Base-by-base conservation (phyloP, 345 rosid genomes). In the Punica granatum region DNA sequence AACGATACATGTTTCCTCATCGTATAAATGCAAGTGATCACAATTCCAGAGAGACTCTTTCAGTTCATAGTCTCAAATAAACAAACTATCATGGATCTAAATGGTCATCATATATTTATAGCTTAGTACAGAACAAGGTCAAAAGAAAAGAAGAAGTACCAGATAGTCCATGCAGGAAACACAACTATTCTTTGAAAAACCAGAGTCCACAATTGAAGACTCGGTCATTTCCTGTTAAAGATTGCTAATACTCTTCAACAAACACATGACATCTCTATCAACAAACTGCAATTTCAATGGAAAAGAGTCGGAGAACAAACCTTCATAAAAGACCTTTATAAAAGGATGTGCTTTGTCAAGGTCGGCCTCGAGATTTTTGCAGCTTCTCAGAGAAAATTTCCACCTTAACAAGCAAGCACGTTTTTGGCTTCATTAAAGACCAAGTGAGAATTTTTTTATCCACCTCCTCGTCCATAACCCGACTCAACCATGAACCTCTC, bases 401-500 rank as follows among this genome's bases (percentile, higher is more conserved):
- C 28, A 33, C 58, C 68, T 18, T 44, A 31, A 65, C 16, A 41
- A 11, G 39, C 54, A 49, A 18, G 23, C 25, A 44, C 35, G 34
- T 15, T 65, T 25, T 28, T 30, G 18, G 32, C 51, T 65, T 10
- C 68, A 42, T 32, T 13, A 5, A 65, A 35, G 18, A 35, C 39
- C 43, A 35, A 44, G 34, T 44, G 68, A 53, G 35, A 25, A 44
- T 43, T 56, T 30, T n/a, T n/a, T n/a, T n/a, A n/a, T 41, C 26
- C 54, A 49, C 5, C 25, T 19, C 26, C 68, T 13, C 60, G 58
- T 43, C 21, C 10, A 48, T 15, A n/a, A 72, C 61, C 68, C 37
- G 72, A 67, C 54, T 76, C 61, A 25, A 30, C 31, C 60, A 74
- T 54, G 21, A 70, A 48, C 72, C 72, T 67, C 34, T 61, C 23